A percentile compares a stretch with the other conserved stretches of the same genome.
Conservation (phyloP, 805 yeast species). For the Yamadazyma takamatsuzukensis region DNA sequence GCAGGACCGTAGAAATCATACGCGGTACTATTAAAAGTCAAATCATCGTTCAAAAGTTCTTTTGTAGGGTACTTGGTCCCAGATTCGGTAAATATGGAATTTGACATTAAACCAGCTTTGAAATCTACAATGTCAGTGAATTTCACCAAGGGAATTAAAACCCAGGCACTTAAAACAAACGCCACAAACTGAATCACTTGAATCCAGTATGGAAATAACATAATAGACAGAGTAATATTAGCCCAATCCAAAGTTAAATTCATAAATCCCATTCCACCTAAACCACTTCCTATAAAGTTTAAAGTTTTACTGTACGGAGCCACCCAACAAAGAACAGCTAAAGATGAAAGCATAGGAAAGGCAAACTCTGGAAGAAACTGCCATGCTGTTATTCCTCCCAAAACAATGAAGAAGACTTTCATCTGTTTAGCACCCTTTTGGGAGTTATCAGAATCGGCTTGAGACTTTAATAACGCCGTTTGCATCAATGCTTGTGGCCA, state of each 20-base stretch:
- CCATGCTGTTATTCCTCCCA: conserved; percentile 38
- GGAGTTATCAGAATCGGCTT: conserved; percentile 10
- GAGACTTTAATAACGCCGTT: conserved; percentile 39
- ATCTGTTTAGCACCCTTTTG: conserved; percentile 22
- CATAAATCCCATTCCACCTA: conserved; percentile 50
- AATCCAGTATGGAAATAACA: conserved; percentile 53
- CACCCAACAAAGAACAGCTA: conserved; percentile 48
- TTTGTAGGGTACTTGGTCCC: conserved; percentile 43
- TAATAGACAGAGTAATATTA: conserved; percentile 46
- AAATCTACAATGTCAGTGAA: conserved; percentile 34
- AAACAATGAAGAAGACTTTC: conserved; percentile 34
- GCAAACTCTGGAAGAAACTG: conserved; percentile 47
- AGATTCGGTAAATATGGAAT: conserved; percentile 30
- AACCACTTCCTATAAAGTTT: conserved; percentile 49
- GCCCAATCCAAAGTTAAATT: conserved; percentile 52
- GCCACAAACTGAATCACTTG: conserved; percentile 47
- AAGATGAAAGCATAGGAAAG: conserved; percentile 47
- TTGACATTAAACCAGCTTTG: conserved; percentile 46
- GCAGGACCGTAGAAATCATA: conserved; percentile 44
- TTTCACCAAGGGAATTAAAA: conserved; percentile 44
- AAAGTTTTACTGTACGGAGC: conserved; percentile 39
- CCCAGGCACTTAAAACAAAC: conserved; percentile 47
- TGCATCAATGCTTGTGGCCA: conserved; percentile 56
- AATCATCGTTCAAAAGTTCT: conserved; percentile 36
- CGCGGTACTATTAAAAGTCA: conserved; percentile 43